These are phyloP conservation scores for Populus hybrid DNA, from an alignment of 441 rosid species.

Conservation along the genomic window DNA sequence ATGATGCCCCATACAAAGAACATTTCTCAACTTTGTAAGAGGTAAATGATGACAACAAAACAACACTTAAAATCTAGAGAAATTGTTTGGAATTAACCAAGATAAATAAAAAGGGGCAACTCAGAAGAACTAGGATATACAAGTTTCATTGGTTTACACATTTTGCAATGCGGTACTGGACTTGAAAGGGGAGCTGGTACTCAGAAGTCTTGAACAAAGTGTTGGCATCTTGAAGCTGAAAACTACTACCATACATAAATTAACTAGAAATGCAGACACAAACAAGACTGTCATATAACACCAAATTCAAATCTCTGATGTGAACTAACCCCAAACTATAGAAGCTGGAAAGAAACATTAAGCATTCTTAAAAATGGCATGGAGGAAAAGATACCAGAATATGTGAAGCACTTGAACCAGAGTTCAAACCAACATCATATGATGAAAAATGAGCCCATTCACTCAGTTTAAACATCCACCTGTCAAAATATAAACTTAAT, in stretches of 20 bases:
- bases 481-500: constrained; percentile 21
- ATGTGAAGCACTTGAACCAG: constrained; percentile 85
- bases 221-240: neutral
- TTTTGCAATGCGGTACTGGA: neutral
- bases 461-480: constrained; percentile 94
- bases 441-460: constrained; percentile 91
- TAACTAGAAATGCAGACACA: neutral
- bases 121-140: neutral
- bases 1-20: neutral
- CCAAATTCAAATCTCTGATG: neutral
- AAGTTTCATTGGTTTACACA: neutral
- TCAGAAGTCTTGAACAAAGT: neutral
- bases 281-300: neutral
- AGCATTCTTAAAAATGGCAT: neutral
- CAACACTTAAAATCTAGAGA: neutral
- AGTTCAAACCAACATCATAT: constrained; percentile 79
- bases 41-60: neutral
- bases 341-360: constrained; percentile 1
- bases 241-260: neutral
- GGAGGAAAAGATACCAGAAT: constrained; percentile 60
- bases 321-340: neutral
- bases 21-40: neutral
- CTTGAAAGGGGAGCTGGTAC: neutral
- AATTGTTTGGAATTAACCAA: neutral
- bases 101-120: neutral